Percentiles rank a stretch among this genome's conserved stretches.
phyloP scores from a whole-genome alignment of 2,329 filamentous ascomycete genomes.

The Neopestalotiopsis sp. region DNA sequence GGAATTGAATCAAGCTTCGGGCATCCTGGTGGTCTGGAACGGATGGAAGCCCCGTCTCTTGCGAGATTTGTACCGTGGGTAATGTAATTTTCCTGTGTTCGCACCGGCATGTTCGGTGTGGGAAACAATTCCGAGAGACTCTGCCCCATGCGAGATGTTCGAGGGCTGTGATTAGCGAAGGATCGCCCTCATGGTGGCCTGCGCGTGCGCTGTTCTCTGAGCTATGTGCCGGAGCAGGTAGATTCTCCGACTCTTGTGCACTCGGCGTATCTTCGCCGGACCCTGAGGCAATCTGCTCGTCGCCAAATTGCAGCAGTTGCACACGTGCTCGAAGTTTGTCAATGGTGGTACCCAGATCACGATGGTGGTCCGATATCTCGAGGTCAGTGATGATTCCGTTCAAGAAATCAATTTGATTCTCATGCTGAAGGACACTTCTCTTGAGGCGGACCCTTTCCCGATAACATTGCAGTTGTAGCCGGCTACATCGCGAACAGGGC shows the following conservation, averaged over 20 bases:
- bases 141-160: constrained; percentile 4
- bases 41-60: not conserved
- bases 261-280: not conserved
- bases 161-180: not conserved
- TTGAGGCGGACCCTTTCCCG: constrained; percentile 10
- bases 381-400: not conserved
- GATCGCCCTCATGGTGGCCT: not conserved
- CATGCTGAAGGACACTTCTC: constrained; percentile 1
- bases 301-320: constrained; percentile 5
- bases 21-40: not conserved
- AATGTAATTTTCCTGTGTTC: not conserved
- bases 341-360: not conserved
- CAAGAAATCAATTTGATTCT: constrained; percentile 7
- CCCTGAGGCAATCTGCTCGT: not conserved
- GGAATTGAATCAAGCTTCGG: not conserved
- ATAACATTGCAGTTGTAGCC: not conserved
- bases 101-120: not conserved
- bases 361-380: not conserved
- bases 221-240: not conserved
- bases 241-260: not conserved
- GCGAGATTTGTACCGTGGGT: not conserved
- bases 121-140: constrained; percentile 6
- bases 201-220: not conserved
- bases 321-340: not conserved
- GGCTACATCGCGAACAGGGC: constrained; percentile 1